Percentiles rank a stretch among this genome's conserved stretches.
Evolutionary conservation across 306 rosid species (phyloP).

Genomic region (Rosa multiflora): DNA sequence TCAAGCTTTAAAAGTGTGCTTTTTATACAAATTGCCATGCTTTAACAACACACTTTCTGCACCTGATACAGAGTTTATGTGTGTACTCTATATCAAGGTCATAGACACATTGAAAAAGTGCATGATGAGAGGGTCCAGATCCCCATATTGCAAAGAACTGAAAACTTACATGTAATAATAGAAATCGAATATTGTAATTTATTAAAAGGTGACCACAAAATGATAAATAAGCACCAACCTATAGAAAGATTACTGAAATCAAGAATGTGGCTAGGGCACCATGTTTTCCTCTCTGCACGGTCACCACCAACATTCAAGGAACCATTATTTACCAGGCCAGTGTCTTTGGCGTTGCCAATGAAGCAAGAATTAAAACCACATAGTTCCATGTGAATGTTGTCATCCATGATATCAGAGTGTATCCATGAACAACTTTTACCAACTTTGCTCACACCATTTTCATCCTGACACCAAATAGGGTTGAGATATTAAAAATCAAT

Average conservation of each 20-base stretch:
- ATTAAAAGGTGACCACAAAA: constrained; percentile 6
- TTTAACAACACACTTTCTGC: not conserved
- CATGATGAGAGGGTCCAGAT: not conserved
- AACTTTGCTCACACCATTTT: too few species aligned
- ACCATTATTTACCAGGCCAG: too few species aligned
- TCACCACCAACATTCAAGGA: too few species aligned
- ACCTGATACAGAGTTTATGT: not conserved
- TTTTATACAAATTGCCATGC: not conserved
- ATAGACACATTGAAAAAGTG: not conserved
- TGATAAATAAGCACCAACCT: constrained; percentile 49
- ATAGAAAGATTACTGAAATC: constrained; percentile 36
- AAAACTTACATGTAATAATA: not conserved
- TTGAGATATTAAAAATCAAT: too few species aligned
- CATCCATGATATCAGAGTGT: too few species aligned
- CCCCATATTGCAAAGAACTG: not conserved
- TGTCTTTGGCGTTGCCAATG: too few species aligned
- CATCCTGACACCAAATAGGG: too few species aligned
- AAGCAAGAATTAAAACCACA: too few species aligned
- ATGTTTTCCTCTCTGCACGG: too few species aligned
- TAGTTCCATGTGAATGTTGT: too few species aligned
- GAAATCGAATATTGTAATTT: not conserved
- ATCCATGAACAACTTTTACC: too few species aligned
- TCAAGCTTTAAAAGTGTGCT: not conserved
- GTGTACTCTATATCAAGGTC: not conserved
- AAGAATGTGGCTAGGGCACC: too few species aligned